These are phyloP conservation scores for Spizellomyces punctatus DNA, from an alignment of 192 early-diverging fungal species.

Conservation along the genomic window DNA sequence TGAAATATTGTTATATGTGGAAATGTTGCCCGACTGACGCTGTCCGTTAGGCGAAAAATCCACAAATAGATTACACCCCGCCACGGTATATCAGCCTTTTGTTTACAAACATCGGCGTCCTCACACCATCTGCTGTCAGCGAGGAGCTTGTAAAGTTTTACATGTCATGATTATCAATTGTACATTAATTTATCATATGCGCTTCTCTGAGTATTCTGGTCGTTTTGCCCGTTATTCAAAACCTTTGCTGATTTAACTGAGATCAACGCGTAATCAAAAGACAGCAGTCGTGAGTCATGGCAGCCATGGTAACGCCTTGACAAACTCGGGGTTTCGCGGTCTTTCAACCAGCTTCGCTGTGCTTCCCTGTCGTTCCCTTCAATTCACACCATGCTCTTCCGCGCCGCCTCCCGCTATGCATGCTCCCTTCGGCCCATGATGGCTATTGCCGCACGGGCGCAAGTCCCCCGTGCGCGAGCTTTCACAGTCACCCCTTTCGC, in stretches of 20 bases:
- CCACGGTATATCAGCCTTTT: slow-evolving; percentile 87
- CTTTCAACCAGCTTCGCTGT: too few species aligned
- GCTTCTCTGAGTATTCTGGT: too few species aligned
- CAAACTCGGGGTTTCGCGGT: too few species aligned
- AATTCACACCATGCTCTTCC: slow-evolving; percentile 12
- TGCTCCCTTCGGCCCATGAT: slow-evolving; percentile 1
- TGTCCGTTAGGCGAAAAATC: slow-evolving; percentile 47
- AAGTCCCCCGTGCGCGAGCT: slow-evolving; percentile 1
- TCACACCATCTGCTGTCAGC: slow-evolving; percentile 85
- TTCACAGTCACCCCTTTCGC: slow-evolving; percentile 14
- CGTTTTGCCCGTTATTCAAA: too few species aligned
- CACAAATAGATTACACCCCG: slow-evolving; percentile 90
- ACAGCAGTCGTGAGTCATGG: too few species aligned
- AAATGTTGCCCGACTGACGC: neutral
- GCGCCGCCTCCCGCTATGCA: neutral
- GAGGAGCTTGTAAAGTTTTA: slow-evolving; percentile 33
- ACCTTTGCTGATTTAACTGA: too few species aligned
- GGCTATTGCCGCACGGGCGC: neutral
- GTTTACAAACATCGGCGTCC: slow-evolving; percentile 88
- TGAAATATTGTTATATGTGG: neutral
- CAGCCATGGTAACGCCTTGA: too few species aligned
- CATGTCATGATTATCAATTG: slow-evolving; percentile 10
- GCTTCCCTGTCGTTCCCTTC: too few species aligned
- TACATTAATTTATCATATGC: neutral
- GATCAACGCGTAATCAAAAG: too few species aligned